Base-by-base conservation (phyloP, 2,329 filamentous ascomycete genomes). In the Aspergillus awamori region DNA sequence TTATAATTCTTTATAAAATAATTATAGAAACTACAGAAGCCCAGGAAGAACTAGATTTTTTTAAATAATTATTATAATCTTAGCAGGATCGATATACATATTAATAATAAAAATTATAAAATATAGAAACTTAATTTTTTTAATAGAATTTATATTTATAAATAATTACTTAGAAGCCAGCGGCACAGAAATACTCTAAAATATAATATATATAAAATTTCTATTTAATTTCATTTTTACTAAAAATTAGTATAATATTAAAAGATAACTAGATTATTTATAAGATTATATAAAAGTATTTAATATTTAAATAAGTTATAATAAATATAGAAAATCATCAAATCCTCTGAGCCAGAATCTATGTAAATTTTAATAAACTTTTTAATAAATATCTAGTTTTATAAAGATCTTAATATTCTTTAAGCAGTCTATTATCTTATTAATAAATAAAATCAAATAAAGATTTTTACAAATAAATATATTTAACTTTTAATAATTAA, bases 101-200 rank as follows among this genome's bases (percentile, higher is more conserved):
- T 38, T 39, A 20, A 38, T 38, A 53, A 53, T 39, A 53, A 24
- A 17, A 38, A 53, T 53, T 39, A 39, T 53, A 20, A 36, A 53
- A 11, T 17, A 3, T 38, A 20, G 2, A 20, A 20, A 20, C 17
- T 17, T 17, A 17, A 17, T 17, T 17, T 53, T 20, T 38, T 54
- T 54, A 39, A 39, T 24, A 39, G 26, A 17, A 17, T 20, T 22
- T 54, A 41, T 33, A 54, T 26, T 54, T 2, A 41, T 26, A 24
- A 28, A 28, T 28, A 1, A 28, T 1, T 8, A 8, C 5, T 28
- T 28, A 7, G 5, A 28, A 2, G 26, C 22, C 1, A 28, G 33
- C 8, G 3, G 4, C 5, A 17, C 3, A n/a, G 26, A 26, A 26
- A 2, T 26, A 43, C 26, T 54, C 10, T 24, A 54, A n/a, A 22